phyloP scores from a whole-genome alignment of 176 grass and related monocot genomes.

The Carex littledalei region DNA sequence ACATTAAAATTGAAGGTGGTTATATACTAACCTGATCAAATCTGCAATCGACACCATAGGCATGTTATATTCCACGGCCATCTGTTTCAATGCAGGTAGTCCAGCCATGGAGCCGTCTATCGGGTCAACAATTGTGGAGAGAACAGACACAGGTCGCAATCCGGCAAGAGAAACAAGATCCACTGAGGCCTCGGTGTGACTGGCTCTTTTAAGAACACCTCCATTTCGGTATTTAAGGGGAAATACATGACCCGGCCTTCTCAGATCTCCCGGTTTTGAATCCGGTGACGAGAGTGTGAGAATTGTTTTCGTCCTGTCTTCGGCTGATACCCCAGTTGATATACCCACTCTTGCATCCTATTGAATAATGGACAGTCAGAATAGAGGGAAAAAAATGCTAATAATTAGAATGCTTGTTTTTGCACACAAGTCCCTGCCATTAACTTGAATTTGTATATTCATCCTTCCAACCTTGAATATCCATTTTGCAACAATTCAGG shows the following conservation, averaged over 20 bases:
- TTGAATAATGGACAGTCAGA: neutral
- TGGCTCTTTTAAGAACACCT: slow-evolving; percentile 69
- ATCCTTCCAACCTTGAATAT: neutral
- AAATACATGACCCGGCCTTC: slow-evolving; percentile 78
- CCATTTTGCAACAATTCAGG: neutral
- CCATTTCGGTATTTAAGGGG: slow-evolving; percentile 78
- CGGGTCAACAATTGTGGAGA: slow-evolving; percentile 64
- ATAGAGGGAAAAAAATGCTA: slow-evolving; percentile 9
- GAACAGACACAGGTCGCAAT: slow-evolving; percentile 57
- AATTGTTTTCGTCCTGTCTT: slow-evolving; percentile 79
- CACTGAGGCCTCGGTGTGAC: slow-evolving; percentile 74
- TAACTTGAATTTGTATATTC: neutral
- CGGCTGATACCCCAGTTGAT: slow-evolving; percentile 65
- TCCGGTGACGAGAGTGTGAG: slow-evolving; percentile 62
- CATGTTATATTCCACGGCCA: slow-evolving; percentile 58
- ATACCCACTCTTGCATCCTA: slow-evolving; percentile 75
- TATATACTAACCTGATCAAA: slow-evolving; percentile 86
- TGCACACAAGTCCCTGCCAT: neutral
- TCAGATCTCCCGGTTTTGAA: slow-evolving; percentile 75
- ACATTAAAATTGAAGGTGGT: slow-evolving; percentile 38
- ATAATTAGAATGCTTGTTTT: neutral
- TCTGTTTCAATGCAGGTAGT: slow-evolving; percentile 37
- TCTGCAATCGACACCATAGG: slow-evolving; percentile 77
- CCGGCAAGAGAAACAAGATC: slow-evolving; percentile 67
- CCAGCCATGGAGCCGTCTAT: slow-evolving; percentile 69